A percentile compares a stretch with the other conserved stretches of the same genome.
Evolutionary conservation across 805 yeast species (phyloP).

Genomic region (Candida coquimbonensis): DNA sequence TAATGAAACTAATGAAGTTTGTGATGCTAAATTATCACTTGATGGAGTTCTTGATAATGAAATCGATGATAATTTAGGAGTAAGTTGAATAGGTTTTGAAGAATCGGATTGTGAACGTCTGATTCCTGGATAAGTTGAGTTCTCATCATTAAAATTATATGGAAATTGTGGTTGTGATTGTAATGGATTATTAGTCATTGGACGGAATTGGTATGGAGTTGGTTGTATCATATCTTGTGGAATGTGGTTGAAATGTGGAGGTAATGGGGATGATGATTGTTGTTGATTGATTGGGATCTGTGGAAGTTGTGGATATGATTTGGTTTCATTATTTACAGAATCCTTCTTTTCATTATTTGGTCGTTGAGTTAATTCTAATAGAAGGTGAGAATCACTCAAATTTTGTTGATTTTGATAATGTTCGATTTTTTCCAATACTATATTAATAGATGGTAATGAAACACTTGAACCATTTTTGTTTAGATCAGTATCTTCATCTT

Average conservation of each 20-base stretch:
- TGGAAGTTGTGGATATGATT: background rate
- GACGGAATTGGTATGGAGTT: no score
- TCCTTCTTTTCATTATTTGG: background rate
- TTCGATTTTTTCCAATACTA: constrained; percentile 21
- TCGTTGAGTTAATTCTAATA: constrained; percentile 19
- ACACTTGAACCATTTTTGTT: background rate
- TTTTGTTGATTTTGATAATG: constrained; percentile 23
- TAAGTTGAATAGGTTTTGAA: background rate
- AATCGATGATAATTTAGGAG: constrained; percentile 1
- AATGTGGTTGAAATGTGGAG: background rate
- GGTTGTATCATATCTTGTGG: background rate
- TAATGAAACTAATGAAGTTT: background rate
- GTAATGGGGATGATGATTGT: background rate
- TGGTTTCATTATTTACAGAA: background rate
- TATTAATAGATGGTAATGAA: constrained; percentile 21
- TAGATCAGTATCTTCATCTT: background rate
- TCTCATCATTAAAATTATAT: no score
- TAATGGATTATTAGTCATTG: background rate
- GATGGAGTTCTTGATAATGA: constrained; percentile 13
- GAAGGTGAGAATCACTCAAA: constrained; percentile 22
- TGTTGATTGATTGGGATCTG: background rate
- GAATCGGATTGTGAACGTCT: no score
- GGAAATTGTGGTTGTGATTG: background rate
- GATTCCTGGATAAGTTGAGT: background rate
- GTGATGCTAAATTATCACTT: constrained; percentile 7